phyloP scores from a whole-genome alignment of 768 basidiomycete genomes.

The Tremella fuciformis region DNA sequence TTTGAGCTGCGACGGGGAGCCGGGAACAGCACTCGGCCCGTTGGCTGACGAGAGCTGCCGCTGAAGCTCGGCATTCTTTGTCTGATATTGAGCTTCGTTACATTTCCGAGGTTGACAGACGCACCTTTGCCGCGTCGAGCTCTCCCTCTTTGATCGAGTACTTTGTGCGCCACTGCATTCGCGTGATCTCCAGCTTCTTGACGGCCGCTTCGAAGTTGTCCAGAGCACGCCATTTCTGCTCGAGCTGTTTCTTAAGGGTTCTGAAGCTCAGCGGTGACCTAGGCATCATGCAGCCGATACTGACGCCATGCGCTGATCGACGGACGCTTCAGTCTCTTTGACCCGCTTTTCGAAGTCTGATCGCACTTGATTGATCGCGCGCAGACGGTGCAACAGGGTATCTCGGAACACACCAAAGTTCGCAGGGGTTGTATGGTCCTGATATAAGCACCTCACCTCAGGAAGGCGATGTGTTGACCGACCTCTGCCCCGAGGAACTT shows the following conservation, averaged over 20 bases:
- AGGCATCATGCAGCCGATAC: conserved; percentile 19
- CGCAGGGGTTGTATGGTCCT: conserved; percentile 56
- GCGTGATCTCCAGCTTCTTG: conserved; percentile 76
- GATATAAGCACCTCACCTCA: neutral
- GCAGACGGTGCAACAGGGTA: conserved; percentile 82
- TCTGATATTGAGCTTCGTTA: conserved; percentile 53
- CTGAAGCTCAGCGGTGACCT: conserved; percentile 12
- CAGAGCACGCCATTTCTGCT: conserved; percentile 82
- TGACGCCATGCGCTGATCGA: conserved; percentile 64
- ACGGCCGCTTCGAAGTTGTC: conserved; percentile 87
- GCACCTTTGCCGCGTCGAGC: conserved; percentile 77
- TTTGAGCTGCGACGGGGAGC: conserved; percentile 65
- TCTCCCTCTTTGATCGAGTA: conserved; percentile 82
- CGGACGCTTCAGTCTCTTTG: conserved; percentile 73
- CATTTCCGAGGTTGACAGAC: conserved; percentile 13
- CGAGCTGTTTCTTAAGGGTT: conserved; percentile 78
- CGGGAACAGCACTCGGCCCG: neutral
- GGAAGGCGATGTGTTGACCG: conserved; percentile 7
- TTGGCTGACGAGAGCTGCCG: conserved; percentile 61
- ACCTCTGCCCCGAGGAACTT: conserved; percentile 69
- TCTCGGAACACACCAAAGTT: conserved; percentile 94
- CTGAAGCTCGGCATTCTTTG: conserved; percentile 70
- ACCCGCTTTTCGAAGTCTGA: conserved; percentile 78
- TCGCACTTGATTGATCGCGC: conserved; percentile 78
- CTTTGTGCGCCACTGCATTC: conserved; percentile 77